Evolutionary conservation across 106 monocot genomes (phyloP), one percentile per base, ranked within the genome.

Genomic region (Platanthera zijinensis): DNA sequence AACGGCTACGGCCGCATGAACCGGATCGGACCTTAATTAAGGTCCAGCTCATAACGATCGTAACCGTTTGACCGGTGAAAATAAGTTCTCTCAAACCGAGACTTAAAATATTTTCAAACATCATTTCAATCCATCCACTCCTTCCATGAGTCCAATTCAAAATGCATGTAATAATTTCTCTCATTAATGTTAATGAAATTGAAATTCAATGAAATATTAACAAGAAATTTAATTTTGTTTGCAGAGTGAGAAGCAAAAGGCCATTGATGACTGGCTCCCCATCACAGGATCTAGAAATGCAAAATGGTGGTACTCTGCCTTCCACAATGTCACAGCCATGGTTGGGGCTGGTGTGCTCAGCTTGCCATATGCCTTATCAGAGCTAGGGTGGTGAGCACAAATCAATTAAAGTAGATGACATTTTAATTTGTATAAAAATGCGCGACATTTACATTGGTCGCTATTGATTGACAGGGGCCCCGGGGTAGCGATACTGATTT

Each of bases 391-490:
- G 70, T 70, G 2, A 48, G 48, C 39, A 69, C 46, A 46, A 10
- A 69, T 46, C 14, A 14, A 39, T 25, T 25, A 53, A 10, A 53
- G 53, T 2, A 53, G 8, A 10, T 0, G 53, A 53, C 14, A 10
- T 52, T 52, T n/a, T 52, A 7, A 0, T 53, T 53, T 13, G 52
- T 53, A 5, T 1, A 53, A 53, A 53, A 13, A 5, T 7, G 52
- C 52, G 8, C 13, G 52, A 53, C 2, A 39, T 39, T 53, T 8
- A 53, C 11, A 64, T 64, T 21, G 64, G 1, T 7, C 30, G 17
- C 17, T 70, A n/a, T 70, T 7, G 70, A 11, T 39, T 39, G 25
- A 57, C 79, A 88, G 91, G 91, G 91, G 84, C 21, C 88, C 88
- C 5, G 91, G 91, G 9, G 57, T 91, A 8, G 81, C 69, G 3